Base-by-base conservation (phyloP, 2,329 filamentous ascomycete species). In the Fusarium secorum region DNA sequence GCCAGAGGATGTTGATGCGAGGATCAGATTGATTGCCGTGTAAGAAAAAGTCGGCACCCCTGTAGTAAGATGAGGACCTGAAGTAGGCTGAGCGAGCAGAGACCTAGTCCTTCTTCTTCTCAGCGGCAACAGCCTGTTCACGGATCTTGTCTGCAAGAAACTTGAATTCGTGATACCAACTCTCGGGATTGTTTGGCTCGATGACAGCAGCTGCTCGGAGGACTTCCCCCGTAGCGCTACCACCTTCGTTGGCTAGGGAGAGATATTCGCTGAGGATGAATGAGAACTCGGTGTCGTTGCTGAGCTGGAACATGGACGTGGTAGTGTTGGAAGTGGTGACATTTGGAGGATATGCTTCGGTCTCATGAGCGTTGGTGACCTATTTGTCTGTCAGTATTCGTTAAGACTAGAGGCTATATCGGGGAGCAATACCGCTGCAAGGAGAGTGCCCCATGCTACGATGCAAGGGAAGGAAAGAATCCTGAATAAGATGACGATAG, bases 11-110 rank as follows among this genome's bases (percentile, higher is more conserved):
- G 42, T 78, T 72, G 62, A 85, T 81, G 7, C 80, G 79, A 13
- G 82, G 80, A 56, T 85, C 80, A 22, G 63, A 76, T 74, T 74
- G 76, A 72, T 85, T 80, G 11, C 75, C 78, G 56, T 81, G 79
- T 11, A 84, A 72, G 71, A 79, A 85, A 73, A 84, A 83, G 65
- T 81, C 80, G 14, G 84, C 80, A 0, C 70, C 56, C 26, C 83
- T 79, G 68, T 80, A 85, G 74, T 85, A 85, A 4, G 74, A 78
- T 3, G 83, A 71, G 3, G 82, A 80, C 7, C 75, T 78, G 73
- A 85, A 83, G 61, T 60, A 76, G 17, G 70, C 58, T 6, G 70
- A 66, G 13, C 73, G 65, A 35, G 72, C 75, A 10, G 74, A 75
- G 8, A 76, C 28, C 58, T 52, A 61, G 14, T 35, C 33, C 26